Conservation (phyloP, 1,284 basidiomycete genomes). For the Ceratobasidium sp. region DNA sequence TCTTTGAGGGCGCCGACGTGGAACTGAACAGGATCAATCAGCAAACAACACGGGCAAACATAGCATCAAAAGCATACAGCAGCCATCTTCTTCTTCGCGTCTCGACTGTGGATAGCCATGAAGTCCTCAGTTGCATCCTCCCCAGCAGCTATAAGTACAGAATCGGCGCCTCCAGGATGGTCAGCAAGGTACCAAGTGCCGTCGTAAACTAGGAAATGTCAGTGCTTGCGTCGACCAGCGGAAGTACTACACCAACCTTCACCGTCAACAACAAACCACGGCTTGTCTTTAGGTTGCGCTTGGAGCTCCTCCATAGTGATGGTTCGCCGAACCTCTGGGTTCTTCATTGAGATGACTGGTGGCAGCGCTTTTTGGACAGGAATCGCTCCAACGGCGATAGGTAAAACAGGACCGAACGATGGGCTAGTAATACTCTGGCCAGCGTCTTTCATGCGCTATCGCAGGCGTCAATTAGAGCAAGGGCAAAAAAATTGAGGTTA, state of each 20-base stretch:
- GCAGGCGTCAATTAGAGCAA: neutral
- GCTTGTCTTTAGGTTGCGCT: conserved; percentile 59
- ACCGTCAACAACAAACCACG: conserved; percentile 71
- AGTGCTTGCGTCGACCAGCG: conserved; percentile 45
- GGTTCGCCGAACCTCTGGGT: conserved; percentile 57
- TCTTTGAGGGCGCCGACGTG: conserved; percentile 58
- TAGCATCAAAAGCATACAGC: conserved; percentile 56
- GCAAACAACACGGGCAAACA: too few relatives aligned
- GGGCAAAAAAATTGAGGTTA: too few relatives aligned
- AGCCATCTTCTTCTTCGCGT: conserved; percentile 61
- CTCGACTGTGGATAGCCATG: conserved; percentile 65
- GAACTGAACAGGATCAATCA: conserved; percentile 48
- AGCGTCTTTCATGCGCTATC: conserved; percentile 61
- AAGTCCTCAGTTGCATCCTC: conserved; percentile 75
- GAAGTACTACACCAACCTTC: conserved; percentile 51
- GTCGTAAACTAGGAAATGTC: conserved; percentile 62
- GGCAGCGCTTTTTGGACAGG: conserved; percentile 49
- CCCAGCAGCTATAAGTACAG: conserved; percentile 68
- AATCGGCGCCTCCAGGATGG: conserved; percentile 72
- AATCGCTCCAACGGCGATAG: conserved; percentile 13
- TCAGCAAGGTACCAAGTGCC: conserved; percentile 65
- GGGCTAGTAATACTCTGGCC: conserved; percentile 63
- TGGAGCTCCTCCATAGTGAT: conserved; percentile 64
- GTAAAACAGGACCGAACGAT: conserved; percentile 52
- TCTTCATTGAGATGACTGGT: conserved; percentile 54